Evolutionary conservation across 2,329 filamentous ascomycete species (phyloP).

Genomic region (Akanthomyces dipterigenus): DNA sequence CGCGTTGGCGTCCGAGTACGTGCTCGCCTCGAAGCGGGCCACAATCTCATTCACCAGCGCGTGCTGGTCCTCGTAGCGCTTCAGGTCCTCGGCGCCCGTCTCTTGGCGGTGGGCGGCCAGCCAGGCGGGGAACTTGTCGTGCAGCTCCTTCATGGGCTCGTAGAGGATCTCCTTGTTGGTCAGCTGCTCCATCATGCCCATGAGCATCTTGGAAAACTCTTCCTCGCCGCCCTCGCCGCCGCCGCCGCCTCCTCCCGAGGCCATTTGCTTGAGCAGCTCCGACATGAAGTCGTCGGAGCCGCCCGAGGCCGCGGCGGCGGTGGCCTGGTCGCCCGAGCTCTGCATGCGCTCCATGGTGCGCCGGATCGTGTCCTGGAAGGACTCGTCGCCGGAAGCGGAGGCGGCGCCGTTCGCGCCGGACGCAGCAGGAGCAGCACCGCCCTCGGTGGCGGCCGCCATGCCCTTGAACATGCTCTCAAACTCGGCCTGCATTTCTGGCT

Average conservation of each 20-base stretch:
- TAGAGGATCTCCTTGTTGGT: slow-evolving; percentile 98
- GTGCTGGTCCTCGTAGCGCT: slow-evolving; percentile 76
- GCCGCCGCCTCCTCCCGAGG: slow-evolving; percentile 46
- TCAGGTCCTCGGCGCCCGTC: slow-evolving; percentile 63
- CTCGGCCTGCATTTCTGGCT: slow-evolving; percentile 69
- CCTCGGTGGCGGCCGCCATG: slow-evolving; percentile 47
- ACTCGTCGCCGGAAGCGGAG: slow-evolving; percentile 47
- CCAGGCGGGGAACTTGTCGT: slow-evolving; percentile 90
- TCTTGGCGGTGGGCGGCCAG: slow-evolving; percentile 66
- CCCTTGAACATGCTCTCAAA: slow-evolving; percentile 74
- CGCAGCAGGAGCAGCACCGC: slow-evolving; percentile 30
- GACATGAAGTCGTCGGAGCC: slow-evolving; percentile 73
- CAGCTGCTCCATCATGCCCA: slow-evolving; percentile 98
- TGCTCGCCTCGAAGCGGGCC: slow-evolving; percentile 72
- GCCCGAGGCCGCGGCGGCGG: slow-evolving; percentile 64
- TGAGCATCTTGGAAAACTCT: slow-evolving; percentile 88
- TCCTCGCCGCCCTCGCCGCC: slow-evolving; percentile 62
- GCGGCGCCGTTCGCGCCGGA: slow-evolving; percentile 32
- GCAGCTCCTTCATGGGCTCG: slow-evolving; percentile 95
- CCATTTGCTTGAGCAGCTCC: slow-evolving; percentile 85
- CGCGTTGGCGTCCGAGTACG: slow-evolving; percentile 75
- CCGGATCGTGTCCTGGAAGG: slow-evolving; percentile 87
- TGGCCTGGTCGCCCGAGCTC: slow-evolving; percentile 76
- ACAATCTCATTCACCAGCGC: slow-evolving; percentile 79
- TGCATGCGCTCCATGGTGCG: slow-evolving; percentile 97